Percentiles rank a stretch among this genome's conserved stretches.
Conservation (phyloP, 768 basidiomycete genomes). For the Collybia nuda region DNA sequence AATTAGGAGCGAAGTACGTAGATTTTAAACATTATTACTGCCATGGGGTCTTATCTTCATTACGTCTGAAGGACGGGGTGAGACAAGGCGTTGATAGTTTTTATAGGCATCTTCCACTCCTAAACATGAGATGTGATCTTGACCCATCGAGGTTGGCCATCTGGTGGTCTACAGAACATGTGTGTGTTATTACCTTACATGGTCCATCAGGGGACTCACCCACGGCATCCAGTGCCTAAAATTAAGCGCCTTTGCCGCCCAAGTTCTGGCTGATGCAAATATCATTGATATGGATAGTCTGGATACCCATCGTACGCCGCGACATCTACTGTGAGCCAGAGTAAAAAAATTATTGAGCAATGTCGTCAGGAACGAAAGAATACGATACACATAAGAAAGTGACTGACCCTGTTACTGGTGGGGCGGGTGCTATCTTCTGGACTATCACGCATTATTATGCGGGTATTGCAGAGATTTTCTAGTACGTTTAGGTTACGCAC, state of each 20-base stretch:
- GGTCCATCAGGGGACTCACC: conserved; percentile 1
- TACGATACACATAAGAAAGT: conserved; percentile 38
- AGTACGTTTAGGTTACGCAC: conserved; percentile 22
- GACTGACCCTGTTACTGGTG: conserved; percentile 42
- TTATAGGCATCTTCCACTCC: conserved; percentile 56
- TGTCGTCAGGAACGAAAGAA: conserved; percentile 36
- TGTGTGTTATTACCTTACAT: conserved; percentile 15
- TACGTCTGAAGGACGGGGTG: conserved; percentile 41
- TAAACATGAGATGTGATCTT: conserved; percentile 65
- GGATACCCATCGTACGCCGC: conserved; percentile 47
- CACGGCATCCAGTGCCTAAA: conserved; percentile 37
- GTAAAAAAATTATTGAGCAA: neutral
- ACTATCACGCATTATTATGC: conserved; percentile 47
- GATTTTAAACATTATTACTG: neutral
- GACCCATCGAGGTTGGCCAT: conserved; percentile 49
- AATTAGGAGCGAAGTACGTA: conserved; percentile 47
- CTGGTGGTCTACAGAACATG: conserved; percentile 58
- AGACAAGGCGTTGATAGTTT: conserved; percentile 50
- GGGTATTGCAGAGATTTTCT: conserved; percentile 47
- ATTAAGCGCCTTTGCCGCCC: conserved; percentile 55
- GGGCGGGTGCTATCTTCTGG: conserved; percentile 48
- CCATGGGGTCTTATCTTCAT: neutral
- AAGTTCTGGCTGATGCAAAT: conserved; percentile 44
- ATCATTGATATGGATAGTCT: conserved; percentile 41
- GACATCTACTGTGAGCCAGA: neutral